phyloP scores from a whole-genome alignment of 2,329 filamentous ascomycete species.

The Sclerotiophoma versabilis region DNA sequence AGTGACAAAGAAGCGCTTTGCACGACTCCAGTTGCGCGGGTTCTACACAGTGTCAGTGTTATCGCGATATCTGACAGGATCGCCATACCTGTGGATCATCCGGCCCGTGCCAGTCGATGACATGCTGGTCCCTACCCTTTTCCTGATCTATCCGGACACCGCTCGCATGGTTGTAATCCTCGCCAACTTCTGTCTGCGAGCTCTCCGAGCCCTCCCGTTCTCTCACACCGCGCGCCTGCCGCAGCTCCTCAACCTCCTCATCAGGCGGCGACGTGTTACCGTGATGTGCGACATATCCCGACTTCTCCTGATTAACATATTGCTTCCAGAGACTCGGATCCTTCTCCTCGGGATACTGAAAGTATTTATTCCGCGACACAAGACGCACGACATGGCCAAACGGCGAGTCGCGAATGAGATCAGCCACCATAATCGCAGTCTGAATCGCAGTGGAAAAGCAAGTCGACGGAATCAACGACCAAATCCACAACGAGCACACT shows the following conservation, averaged over 20 bases:
- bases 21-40: conserved; percentile 56
- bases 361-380: conserved; percentile 44
- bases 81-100: conserved; percentile 52
- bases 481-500: neutral
- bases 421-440: conserved; percentile 15
- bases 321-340: conserved; percentile 58
- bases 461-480: neutral
- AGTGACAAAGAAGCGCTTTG: conserved; percentile 55
- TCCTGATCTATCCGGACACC: conserved; percentile 58
- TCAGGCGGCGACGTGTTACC: conserved; percentile 50
- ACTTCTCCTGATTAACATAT: conserved; percentile 60
- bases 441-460: neutral
- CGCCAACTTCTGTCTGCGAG: conserved; percentile 18
- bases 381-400: conserved; percentile 52
- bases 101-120: conserved; percentile 61
- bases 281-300: conserved; percentile 56
- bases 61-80: neutral
- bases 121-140: conserved; percentile 58
- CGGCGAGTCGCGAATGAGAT: conserved; percentile 32
- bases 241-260: conserved; percentile 36
- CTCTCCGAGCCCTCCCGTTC: conserved; percentile 22
- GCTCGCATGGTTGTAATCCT: conserved; percentile 44
- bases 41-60: conserved; percentile 43
- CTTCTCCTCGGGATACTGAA: conserved; percentile 57
- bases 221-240: conserved; percentile 16